Evolutionary conservation across 2,329 filamentous ascomycete genomes (phyloP), one percentile per base, ranked within the genome.

Genomic region (Penicillium sp.): DNA sequence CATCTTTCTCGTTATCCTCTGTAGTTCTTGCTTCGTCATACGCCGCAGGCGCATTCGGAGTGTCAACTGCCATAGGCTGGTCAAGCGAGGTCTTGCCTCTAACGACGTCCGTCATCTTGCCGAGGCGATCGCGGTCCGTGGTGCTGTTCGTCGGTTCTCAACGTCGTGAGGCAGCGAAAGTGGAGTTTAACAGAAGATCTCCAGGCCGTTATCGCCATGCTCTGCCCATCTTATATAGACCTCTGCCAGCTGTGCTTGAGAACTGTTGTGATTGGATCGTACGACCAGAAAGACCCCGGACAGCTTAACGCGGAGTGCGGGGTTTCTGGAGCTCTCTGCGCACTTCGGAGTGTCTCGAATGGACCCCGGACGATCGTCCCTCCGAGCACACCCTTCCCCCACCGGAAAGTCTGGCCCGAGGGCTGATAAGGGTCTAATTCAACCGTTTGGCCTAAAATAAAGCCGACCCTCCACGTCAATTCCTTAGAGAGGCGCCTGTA

Each of bases 1-100:
- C 35, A 30, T 21, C 57, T 19, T 56, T 61, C 56, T 63, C 60
- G 41, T 13, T 41, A 45, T 65, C 63, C 11, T 19, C 47, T 8
- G 30, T 7, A 30, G 11, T 13, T 1, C 29, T 56, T 15, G 26
- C 23, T 21, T 56, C 30, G 9, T 45, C 29, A 19, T 29, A 56
- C 2, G 30, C 29, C 9, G 54, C 46, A 48, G 46, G 45, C 9
- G 47, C 51, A 19, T 48, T 51, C 29, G n/a, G 19, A 15, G 26
- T 13, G 7, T 56, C 46, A 6, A 45, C 23, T 7, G 59, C 53
- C 53, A 35, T 21, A 15, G 44, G 53, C 15, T 45, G 52, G 15
- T 45, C 45, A n/a, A 56, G 19, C 13, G 31, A 26, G 13, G 26
- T 55, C 15, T 47, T 56, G 46, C 17, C 59, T 13, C 21, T 52